Evolutionary conservation across 2,329 filamentous ascomycete genomes (phyloP).

Genomic region (Ophiocordyceps camponoti-saundersi): DNA sequence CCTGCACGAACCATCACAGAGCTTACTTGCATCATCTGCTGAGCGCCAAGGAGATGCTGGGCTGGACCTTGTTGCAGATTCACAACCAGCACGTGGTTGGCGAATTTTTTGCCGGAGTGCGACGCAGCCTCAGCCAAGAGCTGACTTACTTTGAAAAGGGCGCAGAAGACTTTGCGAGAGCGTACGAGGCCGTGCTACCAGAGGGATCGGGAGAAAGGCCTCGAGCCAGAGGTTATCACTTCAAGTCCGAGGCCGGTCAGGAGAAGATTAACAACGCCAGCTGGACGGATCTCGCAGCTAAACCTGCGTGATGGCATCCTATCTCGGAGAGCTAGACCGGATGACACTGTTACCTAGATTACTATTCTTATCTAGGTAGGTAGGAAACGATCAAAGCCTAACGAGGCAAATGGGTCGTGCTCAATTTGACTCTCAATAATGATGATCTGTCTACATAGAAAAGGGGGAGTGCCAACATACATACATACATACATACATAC

Average conservation of each 20-base stretch:
- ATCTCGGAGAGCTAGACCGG: background rate
- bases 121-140: slow-evolving; percentile 43
- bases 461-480: too few species aligned
- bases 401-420: too few species aligned
- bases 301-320: background rate
- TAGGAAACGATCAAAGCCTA: too few species aligned
- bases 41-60: slow-evolving; percentile 86
- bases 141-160: slow-evolving; percentile 39
- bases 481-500: too few species aligned
- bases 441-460: too few species aligned
- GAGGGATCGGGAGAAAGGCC: slow-evolving; percentile 62
- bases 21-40: slow-evolving; percentile 83
- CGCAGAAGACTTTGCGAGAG: slow-evolving; percentile 21
- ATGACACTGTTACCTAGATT: background rate
- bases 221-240: slow-evolving; percentile 66
- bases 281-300: slow-evolving; percentile 37
- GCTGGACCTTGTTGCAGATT: slow-evolving; percentile 80
- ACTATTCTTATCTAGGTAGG: background rate
- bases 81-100: slow-evolving; percentile 70
- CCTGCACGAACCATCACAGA: slow-evolving; percentile 67
- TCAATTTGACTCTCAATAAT: too few species aligned
- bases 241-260: slow-evolving; percentile 49
- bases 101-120: slow-evolving; percentile 56
- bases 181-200: slow-evolving; percentile 58
- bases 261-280: slow-evolving; percentile 50